These are phyloP conservation scores for Aspergillus vadensis DNA, from an alignment of 2,329 filamentous ascomycete species.

Conservation along the genomic window DNA sequence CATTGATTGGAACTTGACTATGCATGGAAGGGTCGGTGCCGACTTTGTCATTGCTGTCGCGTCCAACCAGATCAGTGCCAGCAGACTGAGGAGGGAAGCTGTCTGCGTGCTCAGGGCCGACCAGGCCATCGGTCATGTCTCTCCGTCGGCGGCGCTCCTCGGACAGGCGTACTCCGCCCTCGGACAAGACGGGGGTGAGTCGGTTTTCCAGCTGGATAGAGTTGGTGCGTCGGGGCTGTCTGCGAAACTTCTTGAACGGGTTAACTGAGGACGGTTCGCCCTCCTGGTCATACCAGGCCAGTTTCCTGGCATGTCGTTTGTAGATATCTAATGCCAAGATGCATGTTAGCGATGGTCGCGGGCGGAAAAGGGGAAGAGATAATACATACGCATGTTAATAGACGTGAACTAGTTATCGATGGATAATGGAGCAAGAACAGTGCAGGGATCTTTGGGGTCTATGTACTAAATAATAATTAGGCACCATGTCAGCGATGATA, in stretches of 20 bases:
- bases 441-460: background rate
- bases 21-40: slow-evolving; percentile 28
- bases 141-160: slow-evolving; percentile 27
- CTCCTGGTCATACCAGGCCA: slow-evolving; percentile 47
- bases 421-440: background rate
- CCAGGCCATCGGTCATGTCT: slow-evolving; percentile 29
- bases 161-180: slow-evolving; percentile 27
- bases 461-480: background rate
- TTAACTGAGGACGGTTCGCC: slow-evolving; percentile 41
- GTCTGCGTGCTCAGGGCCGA: slow-evolving; percentile 27
- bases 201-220: slow-evolving; percentile 36
- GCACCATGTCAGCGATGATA: background rate
- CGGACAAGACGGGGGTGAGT: slow-evolving; percentile 23
- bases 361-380: background rate
- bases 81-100: slow-evolving; percentile 30
- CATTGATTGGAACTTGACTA: slow-evolving; percentile 37
- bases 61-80: slow-evolving; percentile 23
- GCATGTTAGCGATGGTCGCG: slow-evolving; percentile 3
- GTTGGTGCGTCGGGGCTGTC: slow-evolving; percentile 28
- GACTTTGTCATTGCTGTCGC: slow-evolving; percentile 16
- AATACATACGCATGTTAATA: slow-evolving; percentile 1
- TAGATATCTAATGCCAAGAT: slow-evolving; percentile 38
- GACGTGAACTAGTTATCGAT: background rate
- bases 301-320: slow-evolving; percentile 38
- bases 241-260: slow-evolving; percentile 45